Conservation (phyloP, 1,139 yeast genomes). For the Pichia sp. region DNA sequence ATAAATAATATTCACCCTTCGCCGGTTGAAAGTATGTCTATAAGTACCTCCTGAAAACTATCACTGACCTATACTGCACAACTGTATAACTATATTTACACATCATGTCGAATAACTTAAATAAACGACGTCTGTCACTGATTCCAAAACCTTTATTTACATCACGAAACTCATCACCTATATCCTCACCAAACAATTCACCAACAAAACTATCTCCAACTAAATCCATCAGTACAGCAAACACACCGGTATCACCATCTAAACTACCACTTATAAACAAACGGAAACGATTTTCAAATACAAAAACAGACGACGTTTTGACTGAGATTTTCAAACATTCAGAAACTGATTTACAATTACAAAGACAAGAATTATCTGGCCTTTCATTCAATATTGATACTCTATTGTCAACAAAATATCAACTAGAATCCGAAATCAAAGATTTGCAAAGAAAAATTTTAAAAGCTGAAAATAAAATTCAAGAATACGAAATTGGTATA, state of each 20-base stretch:
- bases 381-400: not conserved
- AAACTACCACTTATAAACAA: slow-evolving; percentile 2
- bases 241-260: slow-evolving; percentile 7
- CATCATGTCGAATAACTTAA: not conserved
- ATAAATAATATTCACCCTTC: too few relatives aligned
- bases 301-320: slow-evolving; percentile 1
- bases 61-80: too few relatives aligned
- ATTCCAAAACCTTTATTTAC: slow-evolving; percentile 8
- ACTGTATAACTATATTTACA: too few relatives aligned
- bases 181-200: slow-evolving; percentile 6
- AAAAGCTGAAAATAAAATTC: slow-evolving; percentile 1
- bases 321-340: slow-evolving; percentile 1
- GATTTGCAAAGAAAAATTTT: slow-evolving; percentile 5
- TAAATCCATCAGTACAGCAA: too few relatives aligned
- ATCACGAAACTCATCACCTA: slow-evolving; percentile 1
- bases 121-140: slow-evolving; percentile 8
- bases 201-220: slow-evolving; percentile 3
- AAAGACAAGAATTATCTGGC: not conserved
- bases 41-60: too few relatives aligned
- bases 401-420: not conserved
- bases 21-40: too few relatives aligned
- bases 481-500: slow-evolving; percentile 11
- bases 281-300: slow-evolving; percentile 3
- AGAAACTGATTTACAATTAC: not conserved
- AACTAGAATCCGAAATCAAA: slow-evolving; percentile 4